phyloP scores from a whole-genome alignment of 257 asterid genomes.

The Penstemon newberryi region DNA sequence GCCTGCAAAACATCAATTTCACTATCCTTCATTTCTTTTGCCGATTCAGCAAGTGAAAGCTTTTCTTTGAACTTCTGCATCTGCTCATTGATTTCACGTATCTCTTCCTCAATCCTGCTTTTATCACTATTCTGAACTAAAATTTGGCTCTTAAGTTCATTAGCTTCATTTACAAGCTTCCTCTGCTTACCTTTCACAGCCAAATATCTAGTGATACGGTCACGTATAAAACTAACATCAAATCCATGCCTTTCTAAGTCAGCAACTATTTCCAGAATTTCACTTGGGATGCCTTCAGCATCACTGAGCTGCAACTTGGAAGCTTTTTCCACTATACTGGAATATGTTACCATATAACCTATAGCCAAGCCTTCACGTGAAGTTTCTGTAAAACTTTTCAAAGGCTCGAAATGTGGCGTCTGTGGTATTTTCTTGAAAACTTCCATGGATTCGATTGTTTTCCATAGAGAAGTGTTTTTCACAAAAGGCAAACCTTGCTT shows the following conservation, averaged over 20 bases:
- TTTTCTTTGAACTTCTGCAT: conserved; percentile 45
- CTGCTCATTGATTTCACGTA: conserved; percentile 42
- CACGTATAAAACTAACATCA: conserved; percentile 40
- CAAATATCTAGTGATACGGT: conserved; percentile 37
- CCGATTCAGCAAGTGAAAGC: conserved; percentile 32
- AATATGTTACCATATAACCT: conserved; percentile 70
- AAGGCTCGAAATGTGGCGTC: conserved; percentile 76
- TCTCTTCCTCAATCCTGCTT: conserved; percentile 41
- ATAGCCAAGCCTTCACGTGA: conserved; percentile 79
- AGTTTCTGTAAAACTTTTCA: conserved; percentile 51
- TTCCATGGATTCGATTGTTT: conserved; percentile 67
- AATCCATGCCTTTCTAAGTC: conserved; percentile 78
- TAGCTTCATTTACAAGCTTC: conserved; percentile 31
- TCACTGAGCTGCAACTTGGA: conserved; percentile 45
- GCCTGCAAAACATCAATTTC: conserved; percentile 41
- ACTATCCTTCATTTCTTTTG: conserved; percentile 36
- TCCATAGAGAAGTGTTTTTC: conserved; percentile 62
- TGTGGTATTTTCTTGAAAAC: conserved; percentile 70
- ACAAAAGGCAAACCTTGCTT: conserved; percentile 57
- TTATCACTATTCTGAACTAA: conserved; percentile 29
- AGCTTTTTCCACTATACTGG: conserved; percentile 53
- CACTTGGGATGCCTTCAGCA: conserved; percentile 45
- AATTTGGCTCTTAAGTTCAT: conserved; percentile 35
- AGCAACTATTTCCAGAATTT: conserved; percentile 49
- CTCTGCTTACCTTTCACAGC: conserved; percentile 41